Evolutionary conservation across 805 yeast species (phyloP).

Genomic region (Ogataea haglerorum): DNA sequence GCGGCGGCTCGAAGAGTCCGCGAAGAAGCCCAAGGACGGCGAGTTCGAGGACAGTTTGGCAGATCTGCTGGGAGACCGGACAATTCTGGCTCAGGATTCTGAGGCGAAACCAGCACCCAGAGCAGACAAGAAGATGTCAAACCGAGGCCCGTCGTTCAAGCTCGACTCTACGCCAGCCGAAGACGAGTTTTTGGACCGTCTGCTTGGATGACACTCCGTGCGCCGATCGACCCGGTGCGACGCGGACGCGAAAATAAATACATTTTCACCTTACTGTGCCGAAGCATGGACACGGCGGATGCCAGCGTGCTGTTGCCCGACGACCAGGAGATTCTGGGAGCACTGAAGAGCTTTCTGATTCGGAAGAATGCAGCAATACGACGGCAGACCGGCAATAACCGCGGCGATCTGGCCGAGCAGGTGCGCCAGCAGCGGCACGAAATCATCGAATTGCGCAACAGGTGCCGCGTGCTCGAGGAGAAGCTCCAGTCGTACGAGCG

Average conservation of each 20-base stretch:
- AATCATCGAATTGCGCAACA: neutral
- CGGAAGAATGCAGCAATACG: slow-evolving; percentile 1
- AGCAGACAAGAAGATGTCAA: neutral
- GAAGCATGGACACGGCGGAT: neutral
- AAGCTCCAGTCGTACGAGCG: neutral
- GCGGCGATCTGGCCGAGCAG: neutral
- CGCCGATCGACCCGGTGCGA: slow-evolving; percentile 5
- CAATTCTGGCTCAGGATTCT: neutral
- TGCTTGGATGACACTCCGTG: slow-evolving; percentile 10
- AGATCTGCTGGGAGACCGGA: slow-evolving; percentile 15
- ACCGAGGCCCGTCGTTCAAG: neutral
- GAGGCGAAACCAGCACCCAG: too few relatives aligned
- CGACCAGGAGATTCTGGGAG: neutral
- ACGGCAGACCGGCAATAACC: too few relatives aligned
- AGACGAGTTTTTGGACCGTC: slow-evolving; percentile 21
- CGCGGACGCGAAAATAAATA: slow-evolving; percentile 5
- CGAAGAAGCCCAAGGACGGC: slow-evolving; percentile 2
- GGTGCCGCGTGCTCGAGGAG: neutral
- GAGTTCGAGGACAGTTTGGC: slow-evolving; percentile 22
- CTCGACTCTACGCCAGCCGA: slow-evolving; percentile 6
- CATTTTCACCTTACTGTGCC: too few relatives aligned
- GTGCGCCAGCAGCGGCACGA: neutral
- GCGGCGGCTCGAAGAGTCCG: slow-evolving; percentile 6
- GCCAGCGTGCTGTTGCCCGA: neutral
- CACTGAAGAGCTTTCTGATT: neutral